Evolutionary conservation across 176 grass and related monocot genomes (phyloP), one percentile per base, ranked within the genome.

Genomic region (Eremochloa ophiuroides): DNA sequence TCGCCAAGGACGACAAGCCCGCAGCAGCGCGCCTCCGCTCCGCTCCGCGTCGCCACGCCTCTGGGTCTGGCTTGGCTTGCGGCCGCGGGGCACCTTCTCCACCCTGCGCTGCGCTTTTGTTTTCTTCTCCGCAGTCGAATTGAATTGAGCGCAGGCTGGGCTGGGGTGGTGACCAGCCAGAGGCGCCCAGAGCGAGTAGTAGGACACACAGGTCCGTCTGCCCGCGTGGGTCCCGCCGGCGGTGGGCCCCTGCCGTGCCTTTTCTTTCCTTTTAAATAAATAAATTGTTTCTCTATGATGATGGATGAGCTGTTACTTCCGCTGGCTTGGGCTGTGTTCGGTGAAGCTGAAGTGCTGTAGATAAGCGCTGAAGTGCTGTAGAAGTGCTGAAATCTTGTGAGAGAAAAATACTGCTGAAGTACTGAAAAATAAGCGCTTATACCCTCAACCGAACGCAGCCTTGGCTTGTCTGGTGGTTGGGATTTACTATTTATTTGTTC

Each of bases 261-360:
- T 43, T 53, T 80, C 15, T 44, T 66, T 35, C 63, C 4, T 18
- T 55, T n/a, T n/a, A n/a, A n/a, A n/a, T n/a, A n/a, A n/a, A n/a
- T n/a, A n/a, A n/a, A n/a, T n/a, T 40, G 8, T 51, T 29, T 29
- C 5, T 8, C 17, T 48, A 8, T 73, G 66, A 8, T 75, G 70
- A 68, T 72, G 83, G 82, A 65, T 85, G 87, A 89, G 87, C 77
- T 76, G 82, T 89, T 76, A 48, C 28, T 66, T 72, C 69, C 64
- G 84, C 62, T 81, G 62, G 61, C 77, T 59, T 35, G 55, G 44
- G n/a, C n/a, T n/a, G n/a, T n/a, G n/a, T n/a, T n/a, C n/a, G n/a
- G n/a, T n/a, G n/a, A n/a, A n/a, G n/a, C n/a, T n/a, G n/a, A n/a
- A n/a, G n/a, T n/a, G n/a, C n/a, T n/a, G n/a, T n/a, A n/a, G n/a